Evolutionary conservation across 192 early-diverging fungal genomes (phyloP).

Genomic region (Jimgerdemannia lactiflua): DNA sequence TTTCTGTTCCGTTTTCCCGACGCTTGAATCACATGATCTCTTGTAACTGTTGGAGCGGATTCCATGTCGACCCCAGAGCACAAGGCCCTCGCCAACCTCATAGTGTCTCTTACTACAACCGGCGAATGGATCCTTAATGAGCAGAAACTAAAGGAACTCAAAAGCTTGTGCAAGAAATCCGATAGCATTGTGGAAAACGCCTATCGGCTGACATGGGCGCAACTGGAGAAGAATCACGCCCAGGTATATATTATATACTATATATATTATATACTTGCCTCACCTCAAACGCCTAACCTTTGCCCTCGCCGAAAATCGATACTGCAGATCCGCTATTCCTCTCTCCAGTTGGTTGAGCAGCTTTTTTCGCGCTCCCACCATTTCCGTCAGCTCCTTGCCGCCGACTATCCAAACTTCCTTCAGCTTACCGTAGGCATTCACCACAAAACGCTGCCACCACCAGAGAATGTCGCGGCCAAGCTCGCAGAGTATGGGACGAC

Average conservation of each 20-base stretch:
- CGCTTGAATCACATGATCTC: too few relatives aligned
- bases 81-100: conserved; percentile 11
- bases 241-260: conserved; percentile 25
- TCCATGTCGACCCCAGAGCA: conserved; percentile 27
- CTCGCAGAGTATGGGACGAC: conserved; percentile 45
- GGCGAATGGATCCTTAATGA: conserved; percentile 26
- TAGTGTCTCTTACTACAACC: conserved; percentile 25
- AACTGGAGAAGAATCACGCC: conserved; percentile 47
- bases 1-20: too few relatives aligned
- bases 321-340: conserved; percentile 56
- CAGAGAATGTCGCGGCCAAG: conserved; percentile 42
- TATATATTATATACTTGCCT: too few relatives aligned
- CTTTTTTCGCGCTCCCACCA: conserved; percentile 64
- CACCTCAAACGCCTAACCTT: background rate
- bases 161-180: conserved; percentile 41
- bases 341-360: conserved; percentile 53
- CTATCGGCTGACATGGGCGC: conserved; percentile 35
- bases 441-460: conserved; percentile 47
- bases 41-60: too few relatives aligned
- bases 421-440: conserved; percentile 57
- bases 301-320: background rate
- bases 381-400: conserved; percentile 51
- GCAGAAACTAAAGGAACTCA: conserved; percentile 32
- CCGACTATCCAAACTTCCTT: conserved; percentile 50
- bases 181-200: conserved; percentile 34